These are phyloP conservation scores for Apiotrichum gamsii DNA, from an alignment of 1,284 basidiomycete species.

Conservation along the genomic window DNA sequence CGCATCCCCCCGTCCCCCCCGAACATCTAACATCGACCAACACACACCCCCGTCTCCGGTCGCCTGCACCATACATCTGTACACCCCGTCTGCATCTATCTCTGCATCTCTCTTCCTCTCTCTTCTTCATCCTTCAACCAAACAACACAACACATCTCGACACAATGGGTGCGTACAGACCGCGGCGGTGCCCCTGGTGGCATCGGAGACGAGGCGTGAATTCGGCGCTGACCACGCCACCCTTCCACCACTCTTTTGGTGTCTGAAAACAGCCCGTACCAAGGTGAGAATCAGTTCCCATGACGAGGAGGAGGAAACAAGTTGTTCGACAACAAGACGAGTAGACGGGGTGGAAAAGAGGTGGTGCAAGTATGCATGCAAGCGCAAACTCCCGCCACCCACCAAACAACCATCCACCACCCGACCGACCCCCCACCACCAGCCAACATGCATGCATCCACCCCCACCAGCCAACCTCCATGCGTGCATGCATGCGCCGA, in stretches of 20 bases:
- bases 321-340: not conserved
- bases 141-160: not conserved
- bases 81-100: not conserved
- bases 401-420: slow-evolving; percentile 1
- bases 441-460: slow-evolving; percentile 3
- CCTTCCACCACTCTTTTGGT: too few relatives aligned
- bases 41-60: not conserved
- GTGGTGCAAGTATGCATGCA: slow-evolving; percentile 3
- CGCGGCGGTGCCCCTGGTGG: not conserved
- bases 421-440: not conserved
- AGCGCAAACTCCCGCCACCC: not conserved
- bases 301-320: not conserved
- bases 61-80: not conserved
- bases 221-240: not conserved
- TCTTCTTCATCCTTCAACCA: not conserved
- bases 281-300: slow-evolving; percentile 14
- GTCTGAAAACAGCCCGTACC: slow-evolving; percentile 18
- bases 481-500: not conserved
- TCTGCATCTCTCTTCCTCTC: not conserved
- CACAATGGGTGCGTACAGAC: not conserved
- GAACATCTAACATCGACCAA: not conserved
- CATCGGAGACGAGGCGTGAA: not conserved
- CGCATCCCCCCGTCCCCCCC: not conserved
- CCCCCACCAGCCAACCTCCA: not conserved
- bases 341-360: not conserved